phyloP scores from a whole-genome alignment of 176 grass and related monocot genomes.

The Melocanna baccifera region DNA sequence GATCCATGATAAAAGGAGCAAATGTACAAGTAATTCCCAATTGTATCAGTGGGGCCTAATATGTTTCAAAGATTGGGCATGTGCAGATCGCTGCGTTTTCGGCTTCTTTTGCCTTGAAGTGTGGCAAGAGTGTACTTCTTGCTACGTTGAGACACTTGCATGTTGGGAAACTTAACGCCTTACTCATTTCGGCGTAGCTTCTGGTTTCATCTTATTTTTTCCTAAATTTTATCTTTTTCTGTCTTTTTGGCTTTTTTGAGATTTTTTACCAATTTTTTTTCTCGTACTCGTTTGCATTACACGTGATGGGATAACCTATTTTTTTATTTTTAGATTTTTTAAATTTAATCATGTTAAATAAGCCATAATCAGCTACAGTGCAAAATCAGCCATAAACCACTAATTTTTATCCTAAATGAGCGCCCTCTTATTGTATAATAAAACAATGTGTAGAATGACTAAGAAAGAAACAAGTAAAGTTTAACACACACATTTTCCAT shows the following conservation, averaged over 20 bases:
- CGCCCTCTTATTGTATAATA: not conserved
- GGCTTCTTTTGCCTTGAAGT: not conserved
- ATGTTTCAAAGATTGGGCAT: constrained; percentile 21
- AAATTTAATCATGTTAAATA: too few species aligned
- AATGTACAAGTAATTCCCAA: not conserved
- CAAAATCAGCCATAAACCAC: too few species aligned
- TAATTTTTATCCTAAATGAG: too few species aligned
- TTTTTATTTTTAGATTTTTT: too few species aligned
- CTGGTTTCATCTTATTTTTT: too few species aligned
- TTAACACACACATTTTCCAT: not conserved
- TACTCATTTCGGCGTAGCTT: too few species aligned
- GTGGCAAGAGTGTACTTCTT: not conserved
- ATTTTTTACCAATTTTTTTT: too few species aligned
- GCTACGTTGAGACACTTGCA: not conserved
- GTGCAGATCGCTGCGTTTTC: constrained; percentile 19
- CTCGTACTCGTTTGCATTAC: too few species aligned
- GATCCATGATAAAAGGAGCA: constrained; percentile 35
- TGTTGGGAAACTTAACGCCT: not conserved
- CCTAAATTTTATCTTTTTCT: too few species aligned
- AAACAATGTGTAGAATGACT: not conserved
- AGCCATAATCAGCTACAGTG: too few species aligned
- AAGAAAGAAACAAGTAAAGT: not conserved
- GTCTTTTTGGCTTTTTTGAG: too few species aligned
- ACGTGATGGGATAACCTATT: too few species aligned
- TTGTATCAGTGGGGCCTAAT: constrained; percentile 17